Evolutionary conservation across 2,329 filamentous ascomycete genomes (phyloP), one percentile per base, ranked within the genome.

Genomic region (Penicillium sp.): DNA sequence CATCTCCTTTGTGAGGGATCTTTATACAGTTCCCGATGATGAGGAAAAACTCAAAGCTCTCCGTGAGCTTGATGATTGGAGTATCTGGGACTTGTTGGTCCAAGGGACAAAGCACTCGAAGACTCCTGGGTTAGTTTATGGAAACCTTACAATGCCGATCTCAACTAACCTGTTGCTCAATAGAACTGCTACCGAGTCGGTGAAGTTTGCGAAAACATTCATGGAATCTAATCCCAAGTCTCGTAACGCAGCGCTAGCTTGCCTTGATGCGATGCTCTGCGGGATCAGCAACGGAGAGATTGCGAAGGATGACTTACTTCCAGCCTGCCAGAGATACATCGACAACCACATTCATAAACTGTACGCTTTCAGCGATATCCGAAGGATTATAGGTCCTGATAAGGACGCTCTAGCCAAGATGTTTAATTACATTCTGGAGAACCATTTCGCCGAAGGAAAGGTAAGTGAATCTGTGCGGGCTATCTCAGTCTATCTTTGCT

Each of bases 291-390:
- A 64, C 5, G 73, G 71, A 33, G 65, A 66, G 16, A 53, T 70
- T 49, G 70, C 66, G 33, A 60, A 63, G 13, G 66, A 74, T 6
- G 72, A 75, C n/a, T 61, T 81, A 33, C 62, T 81, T 28, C 60
- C 69, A 43, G 73, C 69, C 16, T 81, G 76, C 57, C 70, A 76
- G 57, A 63, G 70, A 43, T 82, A 82, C 65, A 78, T 78, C 59
- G 70, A 79, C 40, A 65, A 65, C 7, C 78, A 78, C 63, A 75
- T 75, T 16, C 69, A 70, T 48, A 82, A 81, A 60, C 70, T 78
- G 25, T 80, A 80, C 63, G 80, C 79, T 59, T 82, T 81, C 55
- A 71, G 73, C 55, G 81, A 82, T 62, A 61, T 82, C 26, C 71
- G 73, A 59, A 70, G 67, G 46, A 76, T 79, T 56, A 52, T 77